A percentile compares a stretch with the other conserved stretches of the same genome.
These are phyloP conservation scores for Meyerozyma smithsonii DNA, from an alignment of 1,139 yeast genomes.

Conservation along the genomic window DNA sequence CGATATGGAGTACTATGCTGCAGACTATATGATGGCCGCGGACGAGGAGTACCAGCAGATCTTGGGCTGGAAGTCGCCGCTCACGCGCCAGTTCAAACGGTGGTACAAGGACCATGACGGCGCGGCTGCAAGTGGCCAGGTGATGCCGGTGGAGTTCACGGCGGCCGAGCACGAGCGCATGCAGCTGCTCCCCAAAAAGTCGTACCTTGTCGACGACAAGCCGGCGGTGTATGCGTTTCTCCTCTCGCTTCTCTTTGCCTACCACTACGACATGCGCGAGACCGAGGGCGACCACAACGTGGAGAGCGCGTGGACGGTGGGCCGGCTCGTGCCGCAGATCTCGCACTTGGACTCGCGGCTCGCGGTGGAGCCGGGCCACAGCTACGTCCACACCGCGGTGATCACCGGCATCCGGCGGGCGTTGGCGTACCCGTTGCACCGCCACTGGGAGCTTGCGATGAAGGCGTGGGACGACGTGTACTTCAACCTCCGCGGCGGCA, in stretches of 20 bases:
- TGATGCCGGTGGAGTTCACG: slow-evolving; percentile 47
- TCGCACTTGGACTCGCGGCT: slow-evolving; percentile 62
- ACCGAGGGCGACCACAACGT: slow-evolving; percentile 74
- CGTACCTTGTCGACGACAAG: slow-evolving; percentile 49
- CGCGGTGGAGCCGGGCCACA: slow-evolving; percentile 27
- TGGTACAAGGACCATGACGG: slow-evolving; percentile 40
- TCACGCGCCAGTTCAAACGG: slow-evolving; percentile 36
- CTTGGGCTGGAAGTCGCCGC: slow-evolving; percentile 55
- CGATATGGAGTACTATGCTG: slow-evolving; percentile 84
- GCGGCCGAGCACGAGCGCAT: slow-evolving; percentile 60
- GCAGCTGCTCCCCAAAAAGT: slow-evolving; percentile 61
- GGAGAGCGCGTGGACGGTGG: slow-evolving; percentile 94
- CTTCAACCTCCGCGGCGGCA: slow-evolving; percentile 62
- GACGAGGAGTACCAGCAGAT: slow-evolving; percentile 53
- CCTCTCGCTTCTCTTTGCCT: slow-evolving; percentile 64
- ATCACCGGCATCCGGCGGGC: slow-evolving; percentile 67
- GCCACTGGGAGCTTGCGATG: slow-evolving; percentile 57
- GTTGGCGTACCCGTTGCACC: slow-evolving; percentile 71
- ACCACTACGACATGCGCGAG: slow-evolving; percentile 69
- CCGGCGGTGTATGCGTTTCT: slow-evolving; percentile 52
- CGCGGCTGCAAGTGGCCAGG: slow-evolving; percentile 22
- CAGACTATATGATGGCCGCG: slow-evolving; percentile 65
- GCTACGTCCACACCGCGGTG: slow-evolving; percentile 45
- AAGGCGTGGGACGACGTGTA: slow-evolving; percentile 78
- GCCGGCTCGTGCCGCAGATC: slow-evolving; percentile 76